A percentile compares a stretch with the other conserved stretches of the same genome.
These are phyloP conservation scores for Melastoma candidum DNA, from an alignment of 441 rosid species.

Conservation along the genomic window DNA sequence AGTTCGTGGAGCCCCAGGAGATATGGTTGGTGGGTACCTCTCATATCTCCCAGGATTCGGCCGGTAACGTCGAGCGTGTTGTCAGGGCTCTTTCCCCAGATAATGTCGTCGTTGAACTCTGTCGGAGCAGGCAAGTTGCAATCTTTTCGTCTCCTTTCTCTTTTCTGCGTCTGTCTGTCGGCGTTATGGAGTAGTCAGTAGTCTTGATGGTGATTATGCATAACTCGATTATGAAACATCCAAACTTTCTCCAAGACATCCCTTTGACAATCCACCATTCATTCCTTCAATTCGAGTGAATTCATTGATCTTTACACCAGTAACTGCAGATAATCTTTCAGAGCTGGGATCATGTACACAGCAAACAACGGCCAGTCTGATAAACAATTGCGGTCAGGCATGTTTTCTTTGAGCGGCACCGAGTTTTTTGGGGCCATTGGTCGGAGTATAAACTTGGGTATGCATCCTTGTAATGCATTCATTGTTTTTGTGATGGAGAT, in stretches of 20 bases:
- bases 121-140: slow-evolving; percentile 64
- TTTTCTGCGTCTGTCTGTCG: background rate
- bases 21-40: slow-evolving; percentile 74
- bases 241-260: too few relatives aligned
- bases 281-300: background rate
- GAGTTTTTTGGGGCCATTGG: slow-evolving; percentile 80
- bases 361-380: slow-evolving; percentile 32
- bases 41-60: slow-evolving; percentile 54
- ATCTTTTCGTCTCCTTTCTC: slow-evolving; percentile 6
- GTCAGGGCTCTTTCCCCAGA: slow-evolving; percentile 53
- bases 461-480: slow-evolving; percentile 2
- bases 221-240: too few relatives aligned
- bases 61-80: slow-evolving; percentile 57
- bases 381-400: slow-evolving; percentile 36
- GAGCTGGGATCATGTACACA: slow-evolving; percentile 92
- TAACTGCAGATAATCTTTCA: slow-evolving; percentile 55
- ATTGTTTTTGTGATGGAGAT: too few relatives aligned
- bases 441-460: slow-evolving; percentile 77
- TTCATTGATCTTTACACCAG: slow-evolving; percentile 27
- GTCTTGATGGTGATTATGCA: too few relatives aligned
- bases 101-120: slow-evolving; percentile 83
- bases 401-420: slow-evolving; percentile 67
- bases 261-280: too few relatives aligned
- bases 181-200: too few relatives aligned
- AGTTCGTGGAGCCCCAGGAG: slow-evolving; percentile 62